These are phyloP conservation scores for Alternaria sp. DNA, from an alignment of 2,329 filamentous ascomycete genomes.

Conservation along the genomic window DNA sequence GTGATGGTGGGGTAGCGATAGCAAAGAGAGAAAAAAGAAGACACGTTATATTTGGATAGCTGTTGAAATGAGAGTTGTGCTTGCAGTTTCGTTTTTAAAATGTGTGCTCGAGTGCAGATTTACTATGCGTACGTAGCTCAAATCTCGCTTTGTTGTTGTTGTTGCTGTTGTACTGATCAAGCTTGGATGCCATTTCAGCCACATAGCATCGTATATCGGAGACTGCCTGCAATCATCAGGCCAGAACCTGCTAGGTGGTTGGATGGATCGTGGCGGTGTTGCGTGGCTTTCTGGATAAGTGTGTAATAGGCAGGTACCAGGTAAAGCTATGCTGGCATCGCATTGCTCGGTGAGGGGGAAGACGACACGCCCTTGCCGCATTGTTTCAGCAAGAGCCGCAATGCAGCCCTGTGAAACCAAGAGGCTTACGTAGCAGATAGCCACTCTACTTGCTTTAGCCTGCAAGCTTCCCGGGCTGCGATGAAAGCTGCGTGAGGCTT, in stretches of 20 bases:
- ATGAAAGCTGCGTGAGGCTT: slow-evolving; percentile 19
- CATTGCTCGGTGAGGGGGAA: background rate
- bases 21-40: background rate
- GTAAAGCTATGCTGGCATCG: background rate
- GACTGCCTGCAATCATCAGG: no score
- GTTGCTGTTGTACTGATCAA: no score
- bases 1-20: background rate
- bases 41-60: background rate
- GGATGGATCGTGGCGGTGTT: no score
- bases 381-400: slow-evolving; percentile 31
- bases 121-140: no score
- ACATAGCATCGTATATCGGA: background rate
- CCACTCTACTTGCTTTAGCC: background rate
- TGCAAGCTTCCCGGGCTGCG: background rate
- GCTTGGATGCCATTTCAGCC: background rate
- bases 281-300: no score
- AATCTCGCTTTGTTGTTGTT: background rate
- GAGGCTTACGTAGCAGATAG: slow-evolving; percentile 5
- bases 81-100: no score
- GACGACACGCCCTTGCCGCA: background rate
- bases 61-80: background rate
- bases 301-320: no score
- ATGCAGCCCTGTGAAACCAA: background rate
- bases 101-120: no score
- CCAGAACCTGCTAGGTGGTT: no score